A percentile compares a stretch with the other conserved stretches of the same genome.
phyloP scores from a whole-genome alignment of 208 protist species.

The Tritrichomonas musculus region DNA sequence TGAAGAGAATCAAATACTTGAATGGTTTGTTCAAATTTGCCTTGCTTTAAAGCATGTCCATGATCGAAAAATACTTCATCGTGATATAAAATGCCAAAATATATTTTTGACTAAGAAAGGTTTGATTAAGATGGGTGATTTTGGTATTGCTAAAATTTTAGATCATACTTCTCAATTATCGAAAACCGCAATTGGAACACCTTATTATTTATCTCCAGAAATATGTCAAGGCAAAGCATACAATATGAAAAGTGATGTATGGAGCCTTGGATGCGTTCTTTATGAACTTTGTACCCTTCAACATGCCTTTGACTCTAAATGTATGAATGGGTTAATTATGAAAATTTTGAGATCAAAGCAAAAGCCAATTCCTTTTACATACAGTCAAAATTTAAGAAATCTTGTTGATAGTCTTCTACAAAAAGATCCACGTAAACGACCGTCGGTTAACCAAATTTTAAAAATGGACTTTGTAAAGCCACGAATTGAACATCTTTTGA shows the following conservation, averaged over 20 bases:
- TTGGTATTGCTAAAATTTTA: constrained; percentile 35
- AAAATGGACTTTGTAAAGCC: not conserved
- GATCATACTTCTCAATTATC: not conserved
- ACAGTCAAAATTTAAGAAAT: not conserved
- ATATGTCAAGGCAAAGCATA: constrained; percentile 40
- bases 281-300: constrained; percentile 3
- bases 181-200: constrained; percentile 31
- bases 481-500: not conserved
- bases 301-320: constrained; percentile 15
- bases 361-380: not conserved
- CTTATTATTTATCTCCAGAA: constrained; percentile 38
- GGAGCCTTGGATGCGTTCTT: not conserved
- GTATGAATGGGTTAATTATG: constrained; percentile 16
- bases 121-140: constrained; percentile 37
- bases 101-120: constrained; percentile 34
- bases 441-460: constrained; percentile 23
- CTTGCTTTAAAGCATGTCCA: constrained; percentile 58
- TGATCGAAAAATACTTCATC: constrained; percentile 57
- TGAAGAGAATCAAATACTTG: constrained; percentile 18
- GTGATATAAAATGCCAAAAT: constrained; percentile 51
- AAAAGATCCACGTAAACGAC: not conserved
- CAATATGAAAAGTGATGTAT: not conserved
- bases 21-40: constrained; percentile 49
- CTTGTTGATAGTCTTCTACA: constrained; percentile 21
- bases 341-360: constrained; percentile 19